Evolutionary conservation across 176 grass and related monocot genomes (phyloP).

Genomic region (Alloteropsis semialata): DNA sequence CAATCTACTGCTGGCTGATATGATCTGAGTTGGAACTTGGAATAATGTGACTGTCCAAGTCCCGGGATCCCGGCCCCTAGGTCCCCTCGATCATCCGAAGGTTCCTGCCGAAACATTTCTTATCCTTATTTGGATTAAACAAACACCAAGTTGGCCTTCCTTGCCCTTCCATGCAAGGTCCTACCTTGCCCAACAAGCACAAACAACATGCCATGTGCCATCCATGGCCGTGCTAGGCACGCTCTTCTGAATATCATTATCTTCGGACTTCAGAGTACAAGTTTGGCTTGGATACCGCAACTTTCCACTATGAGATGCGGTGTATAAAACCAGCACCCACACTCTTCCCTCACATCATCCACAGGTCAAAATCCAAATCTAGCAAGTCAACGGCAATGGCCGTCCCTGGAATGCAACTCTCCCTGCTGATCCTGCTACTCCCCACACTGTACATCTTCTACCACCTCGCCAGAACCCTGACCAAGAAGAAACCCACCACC

Average conservation of each 20-base stretch:
- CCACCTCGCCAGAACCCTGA: not conserved
- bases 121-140: not conserved
- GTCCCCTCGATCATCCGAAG: not conserved
- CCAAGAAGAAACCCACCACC: not conserved
- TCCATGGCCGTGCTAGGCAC: not conserved
- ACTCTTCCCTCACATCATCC: not conserved
- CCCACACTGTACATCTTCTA: slow-evolving; percentile 8
- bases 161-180: not conserved
- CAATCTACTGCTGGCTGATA: too few relatives aligned
- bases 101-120: not conserved
- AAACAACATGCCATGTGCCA: not conserved
- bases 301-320: not conserved
- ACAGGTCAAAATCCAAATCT: not conserved
- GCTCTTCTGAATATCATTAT: not conserved
- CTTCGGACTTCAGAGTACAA: not conserved
- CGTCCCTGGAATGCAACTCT: not conserved
- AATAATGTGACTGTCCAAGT: too few relatives aligned
- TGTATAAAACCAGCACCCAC: not conserved
- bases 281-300: not conserved
- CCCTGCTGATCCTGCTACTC: not conserved
- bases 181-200: not conserved
- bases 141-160: not conserved
- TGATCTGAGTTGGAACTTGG: too few relatives aligned
- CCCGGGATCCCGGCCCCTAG: too few relatives aligned
- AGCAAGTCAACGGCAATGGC: not conserved